Evolutionary conservation across 805 yeast species (phyloP), one percentile per base, ranked within the genome.

Genomic region (Myxozyma melibiosi): DNA sequence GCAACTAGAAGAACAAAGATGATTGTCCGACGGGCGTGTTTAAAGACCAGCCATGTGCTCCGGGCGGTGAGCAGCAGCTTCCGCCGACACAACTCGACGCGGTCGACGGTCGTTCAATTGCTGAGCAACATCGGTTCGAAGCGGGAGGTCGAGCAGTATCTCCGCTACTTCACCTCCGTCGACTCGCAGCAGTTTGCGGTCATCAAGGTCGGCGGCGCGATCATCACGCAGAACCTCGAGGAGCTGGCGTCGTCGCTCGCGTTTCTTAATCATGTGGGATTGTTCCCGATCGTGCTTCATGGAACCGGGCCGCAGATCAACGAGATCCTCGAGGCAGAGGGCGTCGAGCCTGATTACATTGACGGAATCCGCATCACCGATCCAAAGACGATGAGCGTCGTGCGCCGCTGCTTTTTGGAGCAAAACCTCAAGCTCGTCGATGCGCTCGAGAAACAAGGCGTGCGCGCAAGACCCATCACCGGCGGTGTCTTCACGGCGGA

Each of bases 281-380:
- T 94, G 58, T 94, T 90, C 68, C 99, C 99, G 25, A 90, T 94
- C 61, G 96, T 94, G 8, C 80, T 94, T 57, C 99, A 94, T 71
- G 99, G 99, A 28, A 94, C 99, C 1, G 99, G 99, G 18, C 99
- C 99, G 5, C 99, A 94, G 75, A 94, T 94, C 76, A 94, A 94
- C 71, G 96, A 88, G 68, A 82, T 90, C 65, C 80, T 94, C 58
- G 99, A 94, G 73, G 85, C 84, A 50, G 96, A 89, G 73, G 97
- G 97, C 39, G 89, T 94, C 31, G 97, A 88, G 72, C 98, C 99
- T 3, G 90, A 88, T 64, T 94, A 94, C 72, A 86, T 85, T 60
- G 98, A 94, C 70, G 99, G 99, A 7, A 94, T 94, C 67, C 83
- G 99, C 70, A 89, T 94, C 71, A 94, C 99, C 25, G 95, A 94